phyloP scores from a whole-genome alignment of 345 rosid genomes.

The Brassica cretica region DNA sequence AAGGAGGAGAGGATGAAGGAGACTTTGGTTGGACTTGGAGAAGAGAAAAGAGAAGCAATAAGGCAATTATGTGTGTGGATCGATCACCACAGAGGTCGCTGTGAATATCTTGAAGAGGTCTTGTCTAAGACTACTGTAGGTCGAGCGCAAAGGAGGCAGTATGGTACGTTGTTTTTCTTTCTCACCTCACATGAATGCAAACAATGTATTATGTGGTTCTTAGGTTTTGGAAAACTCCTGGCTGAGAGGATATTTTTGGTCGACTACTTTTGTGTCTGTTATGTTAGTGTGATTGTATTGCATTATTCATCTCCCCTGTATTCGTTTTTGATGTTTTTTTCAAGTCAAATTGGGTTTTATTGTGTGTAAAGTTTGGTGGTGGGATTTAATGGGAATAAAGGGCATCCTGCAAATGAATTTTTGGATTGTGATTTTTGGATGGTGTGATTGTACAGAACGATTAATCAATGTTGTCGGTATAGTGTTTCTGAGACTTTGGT shows the following conservation, averaged over 20 bases:
- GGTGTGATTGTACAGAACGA: constrained; percentile 18
- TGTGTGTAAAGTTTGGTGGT: constrained; percentile 22
- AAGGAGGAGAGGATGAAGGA: constrained; percentile 52
- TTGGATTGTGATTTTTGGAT: not conserved
- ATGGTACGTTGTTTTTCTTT: not conserved
- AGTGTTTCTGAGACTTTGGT: not conserved
- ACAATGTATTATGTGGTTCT: constrained; percentile 15
- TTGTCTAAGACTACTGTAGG: constrained; percentile 28
- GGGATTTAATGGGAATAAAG: constrained; percentile 23
- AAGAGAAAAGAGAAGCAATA: constrained; percentile 84
- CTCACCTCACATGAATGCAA: constrained; percentile 15
- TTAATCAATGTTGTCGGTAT: constrained; percentile 10
- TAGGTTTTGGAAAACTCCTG: not conserved
- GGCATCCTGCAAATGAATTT: not conserved
- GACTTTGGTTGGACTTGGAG: constrained; percentile 56
- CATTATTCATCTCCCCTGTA: not conserved
- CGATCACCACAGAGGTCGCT: constrained; percentile 72
- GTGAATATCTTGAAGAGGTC: constrained; percentile 52
- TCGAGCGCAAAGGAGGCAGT: constrained; percentile 31
- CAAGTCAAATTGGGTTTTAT: constrained; percentile 12
- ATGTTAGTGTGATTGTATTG: constrained; percentile 23
- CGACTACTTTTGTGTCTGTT: constrained; percentile 11
- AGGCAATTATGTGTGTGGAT: constrained; percentile 84
- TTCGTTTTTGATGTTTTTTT: constrained; percentile 3
- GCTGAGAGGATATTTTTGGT: constrained; percentile 11